phyloP scores from a whole-genome alignment of 139 green algal species.

The Auxenochlorella pyrenoidosa region DNA sequence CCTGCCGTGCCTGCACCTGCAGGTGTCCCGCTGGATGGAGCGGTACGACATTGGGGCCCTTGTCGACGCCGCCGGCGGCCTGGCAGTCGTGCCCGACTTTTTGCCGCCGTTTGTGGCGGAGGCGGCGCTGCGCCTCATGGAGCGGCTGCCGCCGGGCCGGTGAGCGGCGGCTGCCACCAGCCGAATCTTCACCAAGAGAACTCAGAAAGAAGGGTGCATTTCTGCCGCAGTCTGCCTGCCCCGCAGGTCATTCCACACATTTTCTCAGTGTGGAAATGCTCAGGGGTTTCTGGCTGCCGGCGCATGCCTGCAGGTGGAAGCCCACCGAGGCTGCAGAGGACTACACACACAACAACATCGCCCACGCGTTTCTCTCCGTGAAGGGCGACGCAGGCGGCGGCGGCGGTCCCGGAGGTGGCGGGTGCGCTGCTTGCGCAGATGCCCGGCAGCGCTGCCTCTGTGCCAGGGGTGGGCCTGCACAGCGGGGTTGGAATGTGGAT shows the following conservation, averaged over 20 bases:
- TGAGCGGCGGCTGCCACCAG: constrained; percentile 33
- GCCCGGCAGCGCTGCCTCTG: too few relatives aligned
- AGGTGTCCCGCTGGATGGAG: constrained; percentile 34
- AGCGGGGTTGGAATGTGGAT: too few relatives aligned
- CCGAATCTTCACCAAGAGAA: constrained; percentile 26
- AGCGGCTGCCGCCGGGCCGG: not conserved
- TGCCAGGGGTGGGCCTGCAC: too few relatives aligned
- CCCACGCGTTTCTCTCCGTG: constrained; percentile 10
- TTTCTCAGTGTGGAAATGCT: too few relatives aligned
- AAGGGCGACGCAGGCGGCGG: not conserved
- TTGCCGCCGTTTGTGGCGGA: constrained; percentile 55
- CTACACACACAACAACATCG: constrained; percentile 33
- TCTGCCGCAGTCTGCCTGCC: too few relatives aligned
- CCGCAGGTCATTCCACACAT: too few relatives aligned
- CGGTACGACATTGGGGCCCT: constrained; percentile 45
- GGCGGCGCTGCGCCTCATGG: constrained; percentile 37
- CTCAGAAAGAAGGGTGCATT: too few relatives aligned
- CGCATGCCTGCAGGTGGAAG: not conserved
- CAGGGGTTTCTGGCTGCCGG: not conserved
- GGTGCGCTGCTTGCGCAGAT: too few relatives aligned
- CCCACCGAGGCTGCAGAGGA: not conserved
- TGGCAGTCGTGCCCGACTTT: constrained; percentile 49
- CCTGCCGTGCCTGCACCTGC: not conserved
- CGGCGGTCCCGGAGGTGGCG: not conserved
- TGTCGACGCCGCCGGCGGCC: constrained; percentile 38